phyloP scores from a whole-genome alignment of 768 basidiomycete genomes.

The Xerocomus brunneocitrinus region DNA sequence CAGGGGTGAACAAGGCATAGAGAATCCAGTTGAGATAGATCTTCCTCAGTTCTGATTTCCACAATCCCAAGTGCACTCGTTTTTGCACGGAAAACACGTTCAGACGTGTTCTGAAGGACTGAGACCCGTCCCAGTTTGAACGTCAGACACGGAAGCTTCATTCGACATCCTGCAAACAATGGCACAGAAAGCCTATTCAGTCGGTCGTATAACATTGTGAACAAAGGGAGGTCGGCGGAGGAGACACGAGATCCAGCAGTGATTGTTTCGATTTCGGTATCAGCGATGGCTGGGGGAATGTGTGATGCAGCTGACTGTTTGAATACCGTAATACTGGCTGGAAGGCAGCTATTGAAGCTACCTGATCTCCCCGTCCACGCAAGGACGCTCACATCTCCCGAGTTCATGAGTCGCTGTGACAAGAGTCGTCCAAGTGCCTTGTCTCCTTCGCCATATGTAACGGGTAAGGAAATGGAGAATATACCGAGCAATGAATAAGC shows the following conservation, averaged over 20 bases:
- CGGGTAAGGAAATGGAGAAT: neutral
- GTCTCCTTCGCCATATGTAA: constrained; percentile 1
- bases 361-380: neutral
- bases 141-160: neutral
- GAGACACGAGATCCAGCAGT: neutral
- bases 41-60: constrained; percentile 2
- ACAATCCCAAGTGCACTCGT: neutral
- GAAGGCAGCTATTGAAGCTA: too few relatives aligned
- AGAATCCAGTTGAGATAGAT: neutral
- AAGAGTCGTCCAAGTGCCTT: neutral
- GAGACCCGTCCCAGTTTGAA: neutral
- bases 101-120: neutral
- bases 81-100: too few relatives aligned
- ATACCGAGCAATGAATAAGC: too few relatives aligned
- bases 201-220: neutral
- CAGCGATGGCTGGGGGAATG: neutral
- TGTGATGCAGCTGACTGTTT: too few relatives aligned
- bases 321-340: too few relatives aligned
- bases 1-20: constrained; percentile 2
- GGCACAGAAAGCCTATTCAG: neutral
- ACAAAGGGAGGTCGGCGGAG: neutral
- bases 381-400: neutral
- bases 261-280: neutral
- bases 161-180: neutral
- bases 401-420: neutral